Percentiles rank a stretch among this genome's conserved stretches.
phyloP scores from a whole-genome alignment of 2,329 filamentous ascomycete genomes.

The Colletotrichum sp. region DNA sequence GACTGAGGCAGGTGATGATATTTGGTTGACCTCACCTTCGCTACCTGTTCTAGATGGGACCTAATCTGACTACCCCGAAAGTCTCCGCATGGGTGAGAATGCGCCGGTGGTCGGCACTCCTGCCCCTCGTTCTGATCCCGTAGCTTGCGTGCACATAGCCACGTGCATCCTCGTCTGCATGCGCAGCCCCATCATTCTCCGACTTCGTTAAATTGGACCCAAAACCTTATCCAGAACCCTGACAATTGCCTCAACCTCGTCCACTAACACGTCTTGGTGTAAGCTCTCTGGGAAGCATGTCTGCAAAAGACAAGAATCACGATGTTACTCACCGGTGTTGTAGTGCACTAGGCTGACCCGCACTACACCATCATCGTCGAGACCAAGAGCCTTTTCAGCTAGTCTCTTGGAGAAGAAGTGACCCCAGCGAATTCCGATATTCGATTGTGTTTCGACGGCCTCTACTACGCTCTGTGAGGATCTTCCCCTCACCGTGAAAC shows the following conservation, averaged over 20 bases:
- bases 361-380: conserved; percentile 65
- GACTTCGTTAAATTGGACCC: not conserved
- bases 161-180: not conserved
- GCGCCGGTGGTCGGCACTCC: not conserved
- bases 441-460: conserved; percentile 60
- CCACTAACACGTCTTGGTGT: not conserved
- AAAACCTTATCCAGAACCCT: not conserved
- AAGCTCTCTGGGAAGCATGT: not conserved
- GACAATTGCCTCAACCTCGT: not conserved
- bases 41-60: not conserved
- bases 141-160: not conserved
- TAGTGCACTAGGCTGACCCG: conserved; percentile 75
- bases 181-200: not conserved
- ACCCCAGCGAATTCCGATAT: conserved; percentile 69
- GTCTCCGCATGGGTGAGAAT: not conserved
- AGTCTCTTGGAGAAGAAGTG: conserved; percentile 72
- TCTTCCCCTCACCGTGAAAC: conserved; percentile 64
- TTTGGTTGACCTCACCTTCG: not conserved
- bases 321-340: conserved; percentile 61
- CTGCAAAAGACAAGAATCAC: not conserved
- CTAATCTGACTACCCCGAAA: not conserved
- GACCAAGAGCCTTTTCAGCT: conserved; percentile 60
- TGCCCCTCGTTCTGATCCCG: not conserved
- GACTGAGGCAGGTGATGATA: not conserved
- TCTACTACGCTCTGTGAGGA: conserved; percentile 52